Evolutionary conservation across 352 stramenopile genomes (phyloP).

Genomic region (Globisporangium parvum): DNA sequence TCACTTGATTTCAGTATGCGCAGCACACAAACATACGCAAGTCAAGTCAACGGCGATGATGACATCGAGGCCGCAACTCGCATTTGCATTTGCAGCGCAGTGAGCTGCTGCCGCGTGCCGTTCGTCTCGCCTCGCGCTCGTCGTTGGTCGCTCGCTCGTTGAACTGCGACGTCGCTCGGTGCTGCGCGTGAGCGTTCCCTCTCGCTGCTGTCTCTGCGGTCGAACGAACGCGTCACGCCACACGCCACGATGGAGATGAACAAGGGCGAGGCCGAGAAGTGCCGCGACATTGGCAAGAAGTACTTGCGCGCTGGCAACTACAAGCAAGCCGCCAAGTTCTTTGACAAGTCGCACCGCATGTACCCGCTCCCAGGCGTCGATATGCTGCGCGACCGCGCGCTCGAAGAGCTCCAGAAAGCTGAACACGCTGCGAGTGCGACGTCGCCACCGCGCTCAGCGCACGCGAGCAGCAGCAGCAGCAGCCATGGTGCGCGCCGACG

Average conservation of each 20-base stretch:
- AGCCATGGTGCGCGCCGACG: neutral
- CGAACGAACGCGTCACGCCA: slow-evolving; percentile 23
- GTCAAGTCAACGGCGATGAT: neutral
- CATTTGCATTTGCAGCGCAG: neutral
- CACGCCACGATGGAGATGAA: slow-evolving; percentile 85
- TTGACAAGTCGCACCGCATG: slow-evolving; percentile 89
- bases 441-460: slow-evolving; percentile 18
- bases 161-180: neutral
- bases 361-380: slow-evolving; percentile 84
- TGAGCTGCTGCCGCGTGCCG: neutral
- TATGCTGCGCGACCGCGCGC: slow-evolving; percentile 66
- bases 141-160: neutral
- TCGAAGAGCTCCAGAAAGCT: slow-evolving; percentile 39
- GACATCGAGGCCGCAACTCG: neutral
- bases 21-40: neutral
- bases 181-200: too few relatives aligned
- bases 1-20: neutral
- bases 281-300: slow-evolving; percentile 86
- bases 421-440: slow-evolving; percentile 2
- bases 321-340: slow-evolving; percentile 89
- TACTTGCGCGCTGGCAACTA: slow-evolving; percentile 81
- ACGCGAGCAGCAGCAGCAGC: neutral
- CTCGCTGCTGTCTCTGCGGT: neutral
- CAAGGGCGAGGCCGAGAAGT: slow-evolving; percentile 89
- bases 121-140: neutral